A percentile compares a stretch with the other conserved stretches of the same genome.
These are phyloP conservation scores for Stramenopiles sp. DNA, from an alignment of 352 stramenopile genomes.

Conservation along the genomic window DNA sequence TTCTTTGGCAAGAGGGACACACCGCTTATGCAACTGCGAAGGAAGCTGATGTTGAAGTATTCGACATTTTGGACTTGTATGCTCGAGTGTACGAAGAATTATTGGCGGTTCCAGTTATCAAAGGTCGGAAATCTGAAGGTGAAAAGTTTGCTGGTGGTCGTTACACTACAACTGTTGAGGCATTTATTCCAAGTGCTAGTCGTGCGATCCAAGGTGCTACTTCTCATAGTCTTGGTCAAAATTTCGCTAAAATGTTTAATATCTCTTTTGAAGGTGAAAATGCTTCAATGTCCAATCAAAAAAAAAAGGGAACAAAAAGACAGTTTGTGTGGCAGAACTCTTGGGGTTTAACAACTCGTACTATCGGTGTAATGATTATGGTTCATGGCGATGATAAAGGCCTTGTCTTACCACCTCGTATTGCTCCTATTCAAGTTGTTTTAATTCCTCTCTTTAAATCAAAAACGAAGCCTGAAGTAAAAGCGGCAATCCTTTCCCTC, in stretches of 20 bases:
- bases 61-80: conserved; percentile 87
- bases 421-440: conserved; percentile 60
- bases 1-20: conserved; percentile 96
- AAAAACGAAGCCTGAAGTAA: conserved; percentile 38
- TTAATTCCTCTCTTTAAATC: conserved; percentile 43
- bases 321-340: conserved; percentile 83
- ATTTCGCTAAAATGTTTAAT: conserved; percentile 99
- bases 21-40: conserved; percentile 83
- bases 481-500: not conserved
- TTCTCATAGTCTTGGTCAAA: conserved; percentile 91
- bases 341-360: conserved; percentile 88
- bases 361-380: conserved; percentile 97
- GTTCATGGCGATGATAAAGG: conserved; percentile 95
- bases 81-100: conserved; percentile 87
- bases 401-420: conserved; percentile 77
- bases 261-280: conserved; percentile 82
- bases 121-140: conserved; percentile 86
- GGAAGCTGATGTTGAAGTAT: conserved; percentile 68
- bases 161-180: conserved; percentile 94
- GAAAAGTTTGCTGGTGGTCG: conserved; percentile 95
- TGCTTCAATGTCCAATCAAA: conserved; percentile 1
- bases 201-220: conserved; percentile 92
- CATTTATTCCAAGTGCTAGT: conserved; percentile 75
- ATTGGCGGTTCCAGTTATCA: conserved; percentile 89
- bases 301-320: conserved; percentile 11